Evolutionary conservation across 495 filamentous ascomycete genomes (phyloP).

Genomic region (Hypoxylon crocopeplum): DNA sequence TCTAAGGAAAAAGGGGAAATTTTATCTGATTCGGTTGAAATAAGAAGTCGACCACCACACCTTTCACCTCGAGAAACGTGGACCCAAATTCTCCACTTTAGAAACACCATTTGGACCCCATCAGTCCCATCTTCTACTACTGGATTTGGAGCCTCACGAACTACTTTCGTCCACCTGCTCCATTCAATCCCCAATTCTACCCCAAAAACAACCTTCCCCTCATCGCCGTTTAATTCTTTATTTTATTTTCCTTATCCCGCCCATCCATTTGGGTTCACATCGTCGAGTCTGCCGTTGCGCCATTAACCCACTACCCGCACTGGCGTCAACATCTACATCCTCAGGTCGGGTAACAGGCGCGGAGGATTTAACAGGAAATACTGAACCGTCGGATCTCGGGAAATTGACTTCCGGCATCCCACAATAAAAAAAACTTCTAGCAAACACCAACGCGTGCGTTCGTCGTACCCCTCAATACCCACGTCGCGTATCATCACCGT

Average conservation of each 20-base stretch:
- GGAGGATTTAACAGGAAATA: conserved; percentile 41
- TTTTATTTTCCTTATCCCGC: conserved; percentile 14
- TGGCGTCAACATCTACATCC: conserved; percentile 37
- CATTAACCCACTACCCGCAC: conserved; percentile 31
- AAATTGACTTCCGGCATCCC: conserved; percentile 21
- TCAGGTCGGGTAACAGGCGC: conserved; percentile 42
- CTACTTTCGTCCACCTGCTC: conserved; percentile 40
- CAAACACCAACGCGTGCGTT: conserved; percentile 17
- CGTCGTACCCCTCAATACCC: conserved; percentile 16
- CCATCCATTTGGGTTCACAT: too few relatives aligned
- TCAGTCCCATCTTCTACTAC: conserved; percentile 54
- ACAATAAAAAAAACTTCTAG: neutral
- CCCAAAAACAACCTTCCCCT: conserved; percentile 44
- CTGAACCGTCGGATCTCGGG: conserved; percentile 17
- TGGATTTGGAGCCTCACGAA: conserved; percentile 44
- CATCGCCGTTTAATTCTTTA: conserved; percentile 29
- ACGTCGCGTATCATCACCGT: conserved; percentile 24
- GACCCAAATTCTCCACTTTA: conserved; percentile 46
- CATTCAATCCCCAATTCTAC: conserved; percentile 46
- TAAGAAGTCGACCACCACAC: conserved; percentile 45
- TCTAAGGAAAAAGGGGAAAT: conserved; percentile 23
- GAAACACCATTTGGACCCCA: conserved; percentile 55
- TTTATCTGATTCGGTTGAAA: conserved; percentile 38
- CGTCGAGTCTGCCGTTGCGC: conserved; percentile 33
- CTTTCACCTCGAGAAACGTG: conserved; percentile 46